Percentiles rank a stretch among this genome's conserved stretches.
phyloP scores from a whole-genome alignment of 768 basidiomycete species.

The Kwoniella mangroviensis region DNA sequence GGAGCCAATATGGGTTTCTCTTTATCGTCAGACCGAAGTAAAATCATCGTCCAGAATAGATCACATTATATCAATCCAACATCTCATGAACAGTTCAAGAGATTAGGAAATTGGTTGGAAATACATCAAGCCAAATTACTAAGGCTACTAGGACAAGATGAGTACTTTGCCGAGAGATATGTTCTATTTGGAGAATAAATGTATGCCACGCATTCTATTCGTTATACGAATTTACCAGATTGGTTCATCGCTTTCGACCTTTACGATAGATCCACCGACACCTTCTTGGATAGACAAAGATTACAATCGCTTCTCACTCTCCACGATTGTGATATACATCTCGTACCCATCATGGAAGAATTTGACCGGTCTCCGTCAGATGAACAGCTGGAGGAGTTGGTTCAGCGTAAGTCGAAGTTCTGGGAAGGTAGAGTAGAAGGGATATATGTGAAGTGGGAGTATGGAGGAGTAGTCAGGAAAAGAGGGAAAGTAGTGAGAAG shows the following conservation, averaged over 20 bases:
- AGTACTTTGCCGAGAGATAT: background rate
- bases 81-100: constrained; percentile 7
- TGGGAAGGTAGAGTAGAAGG: background rate
- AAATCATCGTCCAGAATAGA: constrained; percentile 4
- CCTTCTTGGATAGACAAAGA: background rate
- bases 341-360: background rate
- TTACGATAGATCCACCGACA: background rate
- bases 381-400: background rate
- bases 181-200: constrained; percentile 1
- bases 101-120: background rate
- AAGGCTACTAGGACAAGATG: background rate
- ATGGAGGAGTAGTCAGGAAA: background rate
- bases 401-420: background rate
- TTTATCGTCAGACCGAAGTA: background rate
- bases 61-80: background rate
- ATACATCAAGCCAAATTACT: background rate
- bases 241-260: background rate
- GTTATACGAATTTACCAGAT: constrained; percentile 1
- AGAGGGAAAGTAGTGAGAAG: constrained; percentile 2
- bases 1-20: background rate
- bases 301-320: background rate
- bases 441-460: background rate
- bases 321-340: background rate
- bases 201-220: background rate
- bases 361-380: background rate